Percentiles rank a stretch among this genome's conserved stretches.
These are phyloP conservation scores for Parietaria judaica DNA, from an alignment of 306 rosid species.

Conservation along the genomic window DNA sequence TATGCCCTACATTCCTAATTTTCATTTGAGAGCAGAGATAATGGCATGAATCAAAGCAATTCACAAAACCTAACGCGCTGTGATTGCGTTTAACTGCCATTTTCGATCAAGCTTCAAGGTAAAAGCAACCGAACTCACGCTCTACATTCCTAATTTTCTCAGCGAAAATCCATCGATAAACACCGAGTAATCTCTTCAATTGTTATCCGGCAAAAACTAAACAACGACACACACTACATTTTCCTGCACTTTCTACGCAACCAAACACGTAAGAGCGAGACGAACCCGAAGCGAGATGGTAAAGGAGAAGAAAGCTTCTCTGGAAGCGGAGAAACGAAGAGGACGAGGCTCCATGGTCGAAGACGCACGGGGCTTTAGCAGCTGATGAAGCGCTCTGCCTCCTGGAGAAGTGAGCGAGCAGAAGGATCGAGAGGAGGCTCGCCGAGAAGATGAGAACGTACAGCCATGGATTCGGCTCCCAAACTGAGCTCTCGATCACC, in stretches of 20 bases:
- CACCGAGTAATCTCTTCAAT: no score
- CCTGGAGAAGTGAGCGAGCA: constrained; percentile 42
- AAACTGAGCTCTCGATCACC: constrained; percentile 63
- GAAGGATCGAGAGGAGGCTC: constrained; percentile 51
- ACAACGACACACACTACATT: not conserved
- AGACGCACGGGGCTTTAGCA: constrained; percentile 36
- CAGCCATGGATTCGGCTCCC: constrained; percentile 65
- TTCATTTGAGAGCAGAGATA: no score
- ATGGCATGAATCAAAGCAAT: no score
- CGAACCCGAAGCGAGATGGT: constrained; percentile 74
- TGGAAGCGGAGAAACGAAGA: constrained; percentile 57
- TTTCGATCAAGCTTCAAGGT: no score
- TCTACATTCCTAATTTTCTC: no score
- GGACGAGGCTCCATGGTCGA: constrained; percentile 68
- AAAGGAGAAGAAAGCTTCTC: constrained; percentile 55
- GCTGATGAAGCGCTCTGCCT: constrained; percentile 10
- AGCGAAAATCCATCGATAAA: no score
- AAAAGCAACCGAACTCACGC: no score
- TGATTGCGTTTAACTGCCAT: no score
- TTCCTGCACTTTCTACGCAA: constrained; percentile 27
- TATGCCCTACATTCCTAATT: no score
- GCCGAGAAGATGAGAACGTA: constrained; percentile 54
- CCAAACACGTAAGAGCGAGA: constrained; percentile 5
- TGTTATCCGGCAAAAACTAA: no score
- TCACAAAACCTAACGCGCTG: no score